Conservation (phyloP, 1,284 basidiomycete genomes). For the Gymnopus androsaceus region DNA sequence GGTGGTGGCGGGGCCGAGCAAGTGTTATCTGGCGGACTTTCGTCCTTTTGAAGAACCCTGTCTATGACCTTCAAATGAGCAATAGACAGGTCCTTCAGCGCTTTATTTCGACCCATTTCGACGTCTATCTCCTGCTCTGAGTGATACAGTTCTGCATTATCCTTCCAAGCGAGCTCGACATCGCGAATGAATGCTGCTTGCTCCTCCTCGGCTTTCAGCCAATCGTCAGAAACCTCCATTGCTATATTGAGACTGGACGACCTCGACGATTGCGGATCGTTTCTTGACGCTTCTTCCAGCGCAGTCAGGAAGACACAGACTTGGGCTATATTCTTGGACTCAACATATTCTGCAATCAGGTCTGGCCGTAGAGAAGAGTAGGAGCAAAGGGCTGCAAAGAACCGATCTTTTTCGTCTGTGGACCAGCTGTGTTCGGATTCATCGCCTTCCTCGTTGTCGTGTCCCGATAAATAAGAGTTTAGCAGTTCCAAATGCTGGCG, state of each 20-base stretch:
- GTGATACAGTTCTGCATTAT: slow-evolving; percentile 12
- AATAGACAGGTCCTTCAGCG: slow-evolving; percentile 37
- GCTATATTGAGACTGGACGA: slow-evolving; percentile 39
- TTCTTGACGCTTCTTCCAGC: slow-evolving; percentile 17
- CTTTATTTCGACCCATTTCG: slow-evolving; percentile 32
- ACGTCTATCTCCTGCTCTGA: slow-evolving; percentile 18
- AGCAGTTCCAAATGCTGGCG: not conserved
- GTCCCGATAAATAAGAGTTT: not conserved
- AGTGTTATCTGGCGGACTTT: not conserved
- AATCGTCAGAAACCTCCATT: slow-evolving; percentile 60
- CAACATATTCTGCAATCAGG: slow-evolving; percentile 31
- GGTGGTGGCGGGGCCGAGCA: not conserved
- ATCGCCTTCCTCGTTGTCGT: not conserved
- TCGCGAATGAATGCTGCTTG: slow-evolving; percentile 42
- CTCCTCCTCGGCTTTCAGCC: slow-evolving; percentile 63
- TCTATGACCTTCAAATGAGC: slow-evolving; percentile 49
- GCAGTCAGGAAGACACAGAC: slow-evolving; percentile 32
- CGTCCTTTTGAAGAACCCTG: slow-evolving; percentile 10
- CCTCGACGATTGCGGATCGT: slow-evolving; percentile 8
- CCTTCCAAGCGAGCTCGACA: slow-evolving; percentile 1
- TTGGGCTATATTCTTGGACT: slow-evolving; percentile 28
- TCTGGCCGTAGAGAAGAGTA: slow-evolving; percentile 36
- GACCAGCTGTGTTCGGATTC: slow-evolving; percentile 5
- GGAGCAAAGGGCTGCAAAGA: slow-evolving; percentile 24
- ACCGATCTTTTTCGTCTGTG: slow-evolving; percentile 15